These are phyloP conservation scores for Anisodus tanguticus DNA, from an alignment of 257 asterid genomes.

Conservation along the genomic window DNA sequence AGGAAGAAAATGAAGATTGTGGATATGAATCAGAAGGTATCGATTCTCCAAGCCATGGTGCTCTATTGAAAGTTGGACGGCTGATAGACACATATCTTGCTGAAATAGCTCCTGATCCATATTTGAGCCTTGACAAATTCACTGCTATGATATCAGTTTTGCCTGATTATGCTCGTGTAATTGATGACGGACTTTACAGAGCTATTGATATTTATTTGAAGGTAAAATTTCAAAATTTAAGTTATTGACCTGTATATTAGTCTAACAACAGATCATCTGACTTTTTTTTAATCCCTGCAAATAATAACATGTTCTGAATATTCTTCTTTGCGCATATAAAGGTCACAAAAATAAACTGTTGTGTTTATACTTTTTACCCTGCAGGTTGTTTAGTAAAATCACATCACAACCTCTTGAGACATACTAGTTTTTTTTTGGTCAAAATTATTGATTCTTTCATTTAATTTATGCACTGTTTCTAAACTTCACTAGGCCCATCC, in stretches of 20 bases:
- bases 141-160: constrained; percentile 54
- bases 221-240: constrained; percentile 43
- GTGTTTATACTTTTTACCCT: neutral
- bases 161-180: constrained; percentile 74
- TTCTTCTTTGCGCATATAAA: neutral
- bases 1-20: constrained; percentile 55
- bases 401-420: neutral
- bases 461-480: neutral
- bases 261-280: neutral
- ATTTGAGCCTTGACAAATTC: constrained; percentile 63
- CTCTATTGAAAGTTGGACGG: constrained; percentile 63
- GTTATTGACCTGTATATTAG: neutral
- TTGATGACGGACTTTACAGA: constrained; percentile 69
- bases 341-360: neutral
- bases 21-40: constrained; percentile 62
- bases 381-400: neutral
- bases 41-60: constrained; percentile 59
- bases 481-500: constrained; percentile 54
- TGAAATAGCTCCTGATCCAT: constrained; percentile 73
- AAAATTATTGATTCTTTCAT: neutral
- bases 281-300: neutral
- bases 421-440: neutral
- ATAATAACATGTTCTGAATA: constrained; percentile 19
- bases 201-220: constrained; percentile 70
- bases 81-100: constrained; percentile 67